Evolutionary conservation across 331 rosid species (phyloP).

Genomic region (Quercus tomentella): DNA sequence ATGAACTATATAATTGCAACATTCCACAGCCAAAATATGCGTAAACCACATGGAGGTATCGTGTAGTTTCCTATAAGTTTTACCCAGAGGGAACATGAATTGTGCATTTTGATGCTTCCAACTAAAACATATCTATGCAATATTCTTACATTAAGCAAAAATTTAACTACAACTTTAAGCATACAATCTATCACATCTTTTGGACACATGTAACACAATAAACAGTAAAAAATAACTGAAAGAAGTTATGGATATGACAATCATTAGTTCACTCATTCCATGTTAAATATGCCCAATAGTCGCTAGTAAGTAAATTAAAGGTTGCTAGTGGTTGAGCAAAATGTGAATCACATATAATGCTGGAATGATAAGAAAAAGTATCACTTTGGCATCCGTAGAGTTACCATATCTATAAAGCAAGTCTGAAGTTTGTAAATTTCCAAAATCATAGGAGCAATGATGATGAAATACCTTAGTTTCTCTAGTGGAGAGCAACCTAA

Average conservation of each 20-base stretch:
- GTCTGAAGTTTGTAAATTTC: background rate
- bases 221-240: too few relatives aligned
- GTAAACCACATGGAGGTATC: too few relatives aligned
- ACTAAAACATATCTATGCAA: too few relatives aligned
- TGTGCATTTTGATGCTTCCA: background rate
- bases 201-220: too few relatives aligned
- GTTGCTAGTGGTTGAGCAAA: background rate
- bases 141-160: too few relatives aligned
- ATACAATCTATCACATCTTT: too few relatives aligned
- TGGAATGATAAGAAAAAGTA: background rate
- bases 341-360: background rate
- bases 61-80: background rate
- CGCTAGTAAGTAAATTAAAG: background rate
- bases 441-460: background rate
- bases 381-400: background rate
- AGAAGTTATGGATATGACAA: background rate
- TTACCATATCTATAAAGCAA: background rate
- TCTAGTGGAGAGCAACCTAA: slow-evolving; percentile 59
- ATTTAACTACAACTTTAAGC: too few relatives aligned
- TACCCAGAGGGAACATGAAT: background rate
- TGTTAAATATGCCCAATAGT: background rate
- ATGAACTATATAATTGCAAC: too few relatives aligned
- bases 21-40: too few relatives aligned
- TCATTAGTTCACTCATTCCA: background rate
- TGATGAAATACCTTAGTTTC: slow-evolving; percentile 44